phyloP scores from a whole-genome alignment of 2,329 filamentous ascomycete species.

The Fusarium sp. region DNA sequence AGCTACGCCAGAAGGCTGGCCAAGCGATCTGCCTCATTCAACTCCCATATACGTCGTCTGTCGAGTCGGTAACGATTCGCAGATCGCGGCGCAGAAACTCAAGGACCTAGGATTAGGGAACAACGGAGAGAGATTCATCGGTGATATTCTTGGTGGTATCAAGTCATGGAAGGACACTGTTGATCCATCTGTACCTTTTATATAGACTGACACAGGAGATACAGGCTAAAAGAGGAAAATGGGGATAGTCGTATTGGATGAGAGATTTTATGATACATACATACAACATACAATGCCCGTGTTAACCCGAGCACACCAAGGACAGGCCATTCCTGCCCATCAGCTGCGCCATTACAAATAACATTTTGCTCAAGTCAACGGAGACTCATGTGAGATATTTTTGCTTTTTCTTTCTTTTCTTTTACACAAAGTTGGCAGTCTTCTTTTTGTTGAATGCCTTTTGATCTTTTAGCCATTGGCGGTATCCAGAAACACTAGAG shows the following conservation, averaged over 20 bases:
- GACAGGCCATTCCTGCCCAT: constrained; percentile 22
- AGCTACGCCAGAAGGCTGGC: constrained; percentile 49
- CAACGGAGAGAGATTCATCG: constrained; percentile 65
- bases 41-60: constrained; percentile 76
- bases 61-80: constrained; percentile 80
- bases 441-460: constrained; percentile 96
- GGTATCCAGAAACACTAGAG: constrained; percentile 87
- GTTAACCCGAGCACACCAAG: constrained; percentile 27
- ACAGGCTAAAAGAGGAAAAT: constrained; percentile 23
- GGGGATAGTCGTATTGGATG: constrained; percentile 30
- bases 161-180: constrained; percentile 75
- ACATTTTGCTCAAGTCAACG: constrained; percentile 16
- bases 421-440: constrained; percentile 70
- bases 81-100: constrained; percentile 71
- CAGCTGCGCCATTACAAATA: constrained; percentile 38
- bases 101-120: constrained; percentile 65
- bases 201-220: constrained; percentile 44
- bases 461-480: constrained; percentile 97
- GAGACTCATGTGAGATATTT: neutral
- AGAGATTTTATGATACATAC: constrained; percentile 41
- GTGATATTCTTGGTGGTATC: constrained; percentile 77
- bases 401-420: neutral
- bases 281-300: constrained; percentile 43
- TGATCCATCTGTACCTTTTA: constrained; percentile 65
- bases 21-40: constrained; percentile 48